Percentiles rank a stretch among this genome's conserved stretches.
These are phyloP conservation scores for Neonectria ditissima DNA, from an alignment of 2,329 filamentous ascomycete species.

Conservation along the genomic window DNA sequence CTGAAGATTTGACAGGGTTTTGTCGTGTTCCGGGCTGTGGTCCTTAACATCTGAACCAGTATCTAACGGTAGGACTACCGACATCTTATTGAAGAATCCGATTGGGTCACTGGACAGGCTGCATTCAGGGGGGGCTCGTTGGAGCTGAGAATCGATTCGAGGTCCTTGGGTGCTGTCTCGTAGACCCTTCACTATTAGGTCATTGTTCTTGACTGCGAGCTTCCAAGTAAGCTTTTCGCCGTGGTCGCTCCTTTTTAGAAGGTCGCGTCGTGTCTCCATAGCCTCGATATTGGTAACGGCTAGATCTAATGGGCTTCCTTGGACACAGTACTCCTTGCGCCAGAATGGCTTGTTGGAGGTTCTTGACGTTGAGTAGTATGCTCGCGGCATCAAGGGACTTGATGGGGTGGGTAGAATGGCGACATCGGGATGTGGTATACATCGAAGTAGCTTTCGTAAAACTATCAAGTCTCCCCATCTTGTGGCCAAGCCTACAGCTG, in stretches of 20 bases:
- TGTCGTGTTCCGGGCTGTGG: background rate
- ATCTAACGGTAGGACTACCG: background rate
- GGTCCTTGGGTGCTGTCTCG: background rate
- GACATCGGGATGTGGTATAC: background rate
- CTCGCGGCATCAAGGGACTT: no score
- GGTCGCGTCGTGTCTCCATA: background rate
- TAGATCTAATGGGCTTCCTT: slow-evolving; percentile 7
- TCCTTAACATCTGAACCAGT: background rate
- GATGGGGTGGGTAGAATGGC: background rate
- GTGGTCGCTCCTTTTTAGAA: background rate
- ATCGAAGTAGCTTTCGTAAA: background rate
- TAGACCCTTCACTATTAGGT: background rate
- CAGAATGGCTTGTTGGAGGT: background rate
- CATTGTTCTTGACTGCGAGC: background rate
- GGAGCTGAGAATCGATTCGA: no score
- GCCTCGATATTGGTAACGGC: background rate
- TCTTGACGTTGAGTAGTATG: no score
- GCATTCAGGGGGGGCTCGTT: no score
- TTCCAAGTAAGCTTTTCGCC: slow-evolving; percentile 18
- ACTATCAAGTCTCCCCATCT: background rate
- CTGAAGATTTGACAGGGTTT: background rate
- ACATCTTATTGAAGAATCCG: rapidly evolving
- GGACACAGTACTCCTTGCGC: background rate
- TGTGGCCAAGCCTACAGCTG: slow-evolving; percentile 6
- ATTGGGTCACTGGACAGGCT: background rate